Conservation (phyloP, 352 stramenopile species). For the Phytopythium aichiense region DNA sequence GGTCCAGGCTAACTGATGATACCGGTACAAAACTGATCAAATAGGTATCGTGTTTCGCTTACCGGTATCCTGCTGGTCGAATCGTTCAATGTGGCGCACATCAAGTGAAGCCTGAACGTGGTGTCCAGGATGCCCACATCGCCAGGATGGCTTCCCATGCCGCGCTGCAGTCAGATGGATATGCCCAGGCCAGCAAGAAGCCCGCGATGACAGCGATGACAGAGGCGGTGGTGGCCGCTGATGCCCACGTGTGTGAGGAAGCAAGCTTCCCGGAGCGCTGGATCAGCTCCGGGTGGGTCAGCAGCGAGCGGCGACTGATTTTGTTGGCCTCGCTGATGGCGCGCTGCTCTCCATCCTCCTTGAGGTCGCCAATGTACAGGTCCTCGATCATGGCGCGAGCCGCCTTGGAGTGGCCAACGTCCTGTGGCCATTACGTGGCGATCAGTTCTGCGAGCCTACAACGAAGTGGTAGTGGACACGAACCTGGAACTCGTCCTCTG, state of each 20-base stretch:
- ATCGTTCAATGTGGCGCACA: not conserved
- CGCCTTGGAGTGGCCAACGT: conserved; percentile 91
- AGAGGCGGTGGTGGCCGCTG: not conserved
- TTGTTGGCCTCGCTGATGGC: conserved; percentile 12
- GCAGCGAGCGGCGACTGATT: conserved; percentile 22
- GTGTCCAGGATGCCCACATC: not conserved
- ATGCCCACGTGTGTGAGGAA: not conserved
- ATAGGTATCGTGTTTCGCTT: no score
- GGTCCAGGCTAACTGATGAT: no score
- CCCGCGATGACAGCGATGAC: not conserved
- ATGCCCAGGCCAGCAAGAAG: not conserved
- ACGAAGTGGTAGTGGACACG: not conserved
- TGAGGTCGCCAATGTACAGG: conserved; percentile 83
- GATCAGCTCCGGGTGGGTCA: conserved; percentile 8
- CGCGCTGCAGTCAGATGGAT: not conserved
- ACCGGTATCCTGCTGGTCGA: not conserved
- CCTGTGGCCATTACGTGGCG: conserved; percentile 57
- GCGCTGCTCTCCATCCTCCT: conserved; percentile 16
- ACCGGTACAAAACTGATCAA: no score
- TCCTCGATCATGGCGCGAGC: conserved; percentile 86
- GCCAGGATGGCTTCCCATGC: not conserved
- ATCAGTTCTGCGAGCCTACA: conserved; percentile 17
- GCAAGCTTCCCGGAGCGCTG: not conserved
- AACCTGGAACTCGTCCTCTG: conserved; percentile 69
- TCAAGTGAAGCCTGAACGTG: not conserved